phyloP scores from a whole-genome alignment of 2,329 filamentous ascomycete species.

The Pseudodiploospora longispora region DNA sequence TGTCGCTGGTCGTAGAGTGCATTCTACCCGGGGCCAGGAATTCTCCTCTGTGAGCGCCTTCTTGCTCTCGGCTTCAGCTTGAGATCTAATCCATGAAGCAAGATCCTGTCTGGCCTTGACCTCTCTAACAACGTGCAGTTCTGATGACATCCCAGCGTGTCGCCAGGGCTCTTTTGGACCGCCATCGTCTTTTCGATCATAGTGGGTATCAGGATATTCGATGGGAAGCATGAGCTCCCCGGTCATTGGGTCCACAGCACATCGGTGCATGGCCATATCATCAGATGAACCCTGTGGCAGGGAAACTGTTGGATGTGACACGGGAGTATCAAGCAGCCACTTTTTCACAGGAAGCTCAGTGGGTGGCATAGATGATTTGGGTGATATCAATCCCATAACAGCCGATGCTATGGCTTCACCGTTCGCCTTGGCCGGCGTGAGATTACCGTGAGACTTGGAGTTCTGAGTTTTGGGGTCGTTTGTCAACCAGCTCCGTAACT shows the following conservation, averaged over 20 bases:
- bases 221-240: conserved; percentile 27
- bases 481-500: conserved; percentile 1
- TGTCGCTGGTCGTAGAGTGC: conserved; percentile 34
- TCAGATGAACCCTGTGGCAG: no score
- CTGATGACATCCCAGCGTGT: conserved; percentile 19
- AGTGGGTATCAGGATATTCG: conserved; percentile 22
- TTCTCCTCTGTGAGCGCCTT: conserved; percentile 6
- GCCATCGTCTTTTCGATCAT: background rate
- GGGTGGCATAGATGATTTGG: no score
- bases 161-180: conserved; percentile 16
- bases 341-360: no score
- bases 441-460: no score
- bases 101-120: conserved; percentile 14
- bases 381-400: no score
- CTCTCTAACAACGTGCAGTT: conserved; percentile 17
- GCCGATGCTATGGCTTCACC: no score
- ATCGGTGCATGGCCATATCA: no score
- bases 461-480: background rate
- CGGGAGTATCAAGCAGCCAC: no score
- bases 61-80: conserved; percentile 6
- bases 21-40: conserved; percentile 21
- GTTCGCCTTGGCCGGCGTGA: no score
- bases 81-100: conserved; percentile 3
- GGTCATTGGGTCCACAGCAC: conserved; percentile 19
- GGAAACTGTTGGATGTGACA: no score